Evolutionary conservation across 2,329 filamentous ascomycete species (phyloP).

Genomic region (Daldinia eschscholtzii): DNA sequence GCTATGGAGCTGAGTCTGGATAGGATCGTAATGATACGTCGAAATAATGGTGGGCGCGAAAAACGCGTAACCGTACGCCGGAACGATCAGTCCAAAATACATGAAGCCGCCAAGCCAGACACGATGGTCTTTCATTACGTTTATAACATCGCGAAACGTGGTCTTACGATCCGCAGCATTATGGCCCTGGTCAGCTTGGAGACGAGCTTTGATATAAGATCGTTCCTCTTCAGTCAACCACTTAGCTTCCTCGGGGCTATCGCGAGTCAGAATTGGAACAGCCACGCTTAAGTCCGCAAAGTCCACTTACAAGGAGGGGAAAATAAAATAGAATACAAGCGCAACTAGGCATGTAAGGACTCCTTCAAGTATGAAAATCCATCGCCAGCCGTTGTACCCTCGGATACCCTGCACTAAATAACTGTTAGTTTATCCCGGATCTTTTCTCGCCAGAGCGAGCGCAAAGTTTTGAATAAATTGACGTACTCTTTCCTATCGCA

Average conservation of each 20-base stretch:
- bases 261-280: slow-evolving; percentile 13
- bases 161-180: slow-evolving; percentile 73
- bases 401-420: slow-evolving; percentile 71
- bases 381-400: slow-evolving; percentile 81
- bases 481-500: slow-evolving; percentile 81
- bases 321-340: slow-evolving; percentile 74
- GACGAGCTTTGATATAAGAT: slow-evolving; percentile 72
- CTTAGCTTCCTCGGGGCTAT: slow-evolving; percentile 74
- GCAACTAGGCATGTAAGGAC: slow-evolving; percentile 56
- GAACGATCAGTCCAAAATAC: slow-evolving; percentile 85
- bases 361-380: slow-evolving; percentile 87
- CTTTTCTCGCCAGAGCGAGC: not conserved
- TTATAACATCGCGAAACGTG: slow-evolving; percentile 68
- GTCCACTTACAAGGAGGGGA: slow-evolving; percentile 73
- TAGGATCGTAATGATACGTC: slow-evolving; percentile 72
- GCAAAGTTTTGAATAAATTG: not conserved
- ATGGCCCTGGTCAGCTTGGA: slow-evolving; percentile 76
- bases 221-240: slow-evolving; percentile 81
- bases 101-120: slow-evolving; percentile 81
- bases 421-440: slow-evolving; percentile 20
- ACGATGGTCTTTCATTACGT: slow-evolving; percentile 79
- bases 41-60: slow-evolving; percentile 80
- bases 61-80: slow-evolving; percentile 82
- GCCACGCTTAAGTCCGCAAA: not conserved
- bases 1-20: slow-evolving; percentile 69